Conservation (phyloP, 176 grass and related monocot genomes). For the Aegilops tauschii region DNA sequence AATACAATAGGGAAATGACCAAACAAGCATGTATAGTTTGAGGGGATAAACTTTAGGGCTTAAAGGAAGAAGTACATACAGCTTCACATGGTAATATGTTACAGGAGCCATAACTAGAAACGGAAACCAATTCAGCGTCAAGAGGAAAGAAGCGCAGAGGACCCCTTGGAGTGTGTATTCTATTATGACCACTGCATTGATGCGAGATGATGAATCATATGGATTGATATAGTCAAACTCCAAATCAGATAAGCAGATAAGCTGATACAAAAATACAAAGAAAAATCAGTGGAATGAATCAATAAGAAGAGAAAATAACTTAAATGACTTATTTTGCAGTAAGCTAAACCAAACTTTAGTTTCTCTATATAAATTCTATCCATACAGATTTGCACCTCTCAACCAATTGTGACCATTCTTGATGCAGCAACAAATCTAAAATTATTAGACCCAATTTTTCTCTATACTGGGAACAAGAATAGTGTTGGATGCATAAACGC, state of each 20-base stretch:
- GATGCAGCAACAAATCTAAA: neutral
- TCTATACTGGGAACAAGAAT: neutral
- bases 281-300: conserved; percentile 27
- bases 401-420: neutral
- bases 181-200: conserved; percentile 76
- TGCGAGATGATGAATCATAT: conserved; percentile 80
- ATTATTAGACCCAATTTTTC: neutral
- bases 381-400: neutral
- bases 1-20: neutral
- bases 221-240: conserved; percentile 98
- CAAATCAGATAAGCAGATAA: conserved; percentile 88
- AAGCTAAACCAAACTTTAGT: neutral
- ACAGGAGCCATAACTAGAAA: conserved; percentile 79
- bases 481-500: neutral
- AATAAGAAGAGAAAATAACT: conserved; percentile 15
- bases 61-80: conserved; percentile 54
- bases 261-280: conserved; percentile 49
- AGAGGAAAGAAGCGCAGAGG: conserved; percentile 65
- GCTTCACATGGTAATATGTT: conserved; percentile 85
- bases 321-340: neutral
- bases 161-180: conserved; percentile 71
- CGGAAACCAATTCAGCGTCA: conserved; percentile 82
- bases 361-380: neutral
- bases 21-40: neutral
- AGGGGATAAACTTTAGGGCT: conserved; percentile 2